Evolutionary conservation across 1,284 basidiomycete genomes (phyloP), one percentile per base, ranked within the genome.

Genomic region (Cryptococcus jaspeensis): DNA sequence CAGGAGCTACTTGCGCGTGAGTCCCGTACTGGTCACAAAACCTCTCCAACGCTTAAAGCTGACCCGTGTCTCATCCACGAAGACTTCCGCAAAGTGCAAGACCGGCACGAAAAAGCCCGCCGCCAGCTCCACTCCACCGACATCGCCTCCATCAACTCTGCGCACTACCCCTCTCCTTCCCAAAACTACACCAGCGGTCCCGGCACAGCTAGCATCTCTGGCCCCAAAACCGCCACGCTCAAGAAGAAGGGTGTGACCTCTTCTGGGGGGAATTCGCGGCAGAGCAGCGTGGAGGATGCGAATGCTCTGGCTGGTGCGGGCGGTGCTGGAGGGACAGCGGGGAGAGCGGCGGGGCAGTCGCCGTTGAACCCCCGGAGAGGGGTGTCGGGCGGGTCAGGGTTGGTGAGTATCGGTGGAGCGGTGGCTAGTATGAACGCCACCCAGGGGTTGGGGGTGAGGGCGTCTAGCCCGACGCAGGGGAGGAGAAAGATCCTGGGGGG

Each of bases 91-190:
- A 80, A 84, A 0, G 85, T 93, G 1, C 92, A 95, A 74, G 81
- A 82, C 25, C 87, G 85, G 62, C 92, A 95, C 71, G 92, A 95
- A 78, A 92, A 92, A 69, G 84, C 90, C 1, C 83, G 91, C 18
- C 81, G 91, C 48, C 85, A 70, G 49, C 65, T 72, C 0, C 63
- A 71, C 41, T 64, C 67, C 0, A 61, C 63, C 23, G 72, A 74
- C 36, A 32, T 67, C 55, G 60, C 59, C 28, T 59, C 68, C 0
- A 49, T 55, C 20, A 32, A 15, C 13, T 71, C 63, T 23, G 60
- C 67, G 13, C 74, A 75, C 55, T 76, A 67, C 39, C 66, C 67
- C 0, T 70, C 70, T 1, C 70, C 74, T 9, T 73, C 71, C 3
- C 66, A 71, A 43, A 72, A 62, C 15, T 66, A 63, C 52, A 58